Evolutionary conservation across 2,329 filamentous ascomycete species (phyloP), one percentile per base, ranked within the genome.

Genomic region (Aspergillus hiratsukae): DNA sequence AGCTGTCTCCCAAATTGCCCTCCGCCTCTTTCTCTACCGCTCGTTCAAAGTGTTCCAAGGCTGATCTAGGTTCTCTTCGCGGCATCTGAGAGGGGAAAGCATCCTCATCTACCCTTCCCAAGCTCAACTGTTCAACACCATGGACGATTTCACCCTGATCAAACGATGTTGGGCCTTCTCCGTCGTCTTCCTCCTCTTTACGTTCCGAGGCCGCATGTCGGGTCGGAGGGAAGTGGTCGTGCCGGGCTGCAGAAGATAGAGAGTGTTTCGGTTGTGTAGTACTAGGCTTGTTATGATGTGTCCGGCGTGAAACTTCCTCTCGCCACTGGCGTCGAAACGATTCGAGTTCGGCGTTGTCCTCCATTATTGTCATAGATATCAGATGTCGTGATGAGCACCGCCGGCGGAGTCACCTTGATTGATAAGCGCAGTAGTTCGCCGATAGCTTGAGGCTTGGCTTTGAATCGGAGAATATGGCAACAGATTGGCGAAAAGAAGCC

Each of bases 1-100:
- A 72, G 69, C 93, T 97, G 61, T 97, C 93, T 4, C 92, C 91
- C 51, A 97, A 80, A 60, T 85, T 94, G 0, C 94, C 94, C 65
- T 89, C 84, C 0, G 82, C 83, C 75, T 99, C 94, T 72, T 87
- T 91, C 74, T 95, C 89, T 55, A 96, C 92, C 3, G 93, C 94
- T 69, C 84, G 85, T 71, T 97, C 94, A 67, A 94, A 97, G 72
- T 96, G 90, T 65, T 97, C 94, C 17, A 99, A 76, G 0, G 94
- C 94, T 10, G 92, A 89, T 23, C 80, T 78, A 4, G 89, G 89
- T 64, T 88, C 83, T 23, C 64, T 67, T 50, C 62, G 59, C 14
- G 66, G 58, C 4, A 58, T 54, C 43, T 59, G 65, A 7, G 62
- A 60, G 19, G 67, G 68, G 48, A 78, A 77, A 4, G 64, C 67